Base-by-base conservation (phyloP, 2,329 filamentous ascomycete genomes). In the Magnaporthales sp. region DNA sequence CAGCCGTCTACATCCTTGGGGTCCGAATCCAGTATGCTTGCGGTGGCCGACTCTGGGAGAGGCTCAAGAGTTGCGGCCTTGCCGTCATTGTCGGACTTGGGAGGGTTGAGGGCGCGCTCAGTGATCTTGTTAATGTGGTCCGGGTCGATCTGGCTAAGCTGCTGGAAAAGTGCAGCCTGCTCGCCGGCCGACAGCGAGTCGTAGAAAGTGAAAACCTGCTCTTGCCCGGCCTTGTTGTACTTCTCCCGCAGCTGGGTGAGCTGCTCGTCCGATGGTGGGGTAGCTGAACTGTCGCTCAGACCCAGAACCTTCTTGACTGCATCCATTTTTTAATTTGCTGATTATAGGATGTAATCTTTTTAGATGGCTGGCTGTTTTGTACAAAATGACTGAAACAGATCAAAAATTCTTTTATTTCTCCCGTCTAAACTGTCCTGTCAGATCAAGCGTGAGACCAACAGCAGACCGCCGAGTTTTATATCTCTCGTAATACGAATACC, bases 1-100 rank as follows among this genome's bases (percentile, higher is more conserved):
- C 94, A 99, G 77, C 84, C 86, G 71, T 91, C 82, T 69, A 97
- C 85, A 75, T 96, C 89, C 68, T 88, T 86, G 64, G 88, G 78
- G 73, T 91, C 86, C 68, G 93, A 96, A 79, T 98, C 94, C 76
- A 98, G 88, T 73, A 97, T 92, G 67, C 93, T 97, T 65, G 93
- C 95, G 63, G 88, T 92, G 63, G 92, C 92, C 67, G 89, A 88
- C 62, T 92, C 89, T 70, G 95, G 95, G 27, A 99, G 88, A 65
- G 94, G 94, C 79, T 97, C 92, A 75, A 98, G 88, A 38, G 78
- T 78, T 68, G 80, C 83, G 66, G 83, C 78, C 68, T 79, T 72
- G 54, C 80, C 79, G 69, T 83, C 80, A 58, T 58, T 58, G 68
- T 80, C 80, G 68, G 87, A 83, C 73, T 89, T 84, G 69, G 90